These are phyloP conservation scores for Agrocybe praecox DNA, from an alignment of 768 basidiomycete species.

Conservation along the genomic window DNA sequence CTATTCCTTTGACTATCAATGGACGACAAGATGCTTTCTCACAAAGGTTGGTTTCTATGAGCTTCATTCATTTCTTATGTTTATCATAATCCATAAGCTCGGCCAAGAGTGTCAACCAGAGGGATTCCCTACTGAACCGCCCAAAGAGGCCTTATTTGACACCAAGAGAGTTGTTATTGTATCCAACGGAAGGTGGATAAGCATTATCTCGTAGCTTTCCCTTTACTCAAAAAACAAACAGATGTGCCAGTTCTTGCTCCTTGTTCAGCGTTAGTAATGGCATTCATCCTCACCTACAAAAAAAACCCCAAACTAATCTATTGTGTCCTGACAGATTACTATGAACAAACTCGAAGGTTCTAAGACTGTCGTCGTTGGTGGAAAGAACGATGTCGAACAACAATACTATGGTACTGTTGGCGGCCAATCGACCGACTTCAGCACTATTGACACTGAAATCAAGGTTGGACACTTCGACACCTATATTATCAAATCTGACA, in stretches of 20 bases:
- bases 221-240: conserved; percentile 7
- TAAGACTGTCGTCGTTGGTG: conserved; percentile 57
- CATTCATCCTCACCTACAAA: conserved; percentile 3
- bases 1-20: conserved; percentile 46
- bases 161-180: conserved; percentile 54
- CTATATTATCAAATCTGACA: too few species aligned
- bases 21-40: conserved; percentile 52
- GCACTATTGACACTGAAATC: conserved; percentile 60
- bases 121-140: conserved; percentile 31
- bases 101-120: conserved; percentile 43
- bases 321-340: conserved; percentile 41
- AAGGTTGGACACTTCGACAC: conserved; percentile 44
- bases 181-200: conserved; percentile 52
- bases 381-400: conserved; percentile 48
- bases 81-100: conserved; percentile 26
- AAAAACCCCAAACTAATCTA: background rate
- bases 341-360: conserved; percentile 61
- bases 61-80: background rate
- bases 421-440: conserved; percentile 61
- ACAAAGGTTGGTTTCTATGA: conserved; percentile 32
- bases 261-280: conserved; percentile 44
- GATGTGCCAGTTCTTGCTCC: conserved; percentile 53
- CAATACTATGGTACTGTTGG: conserved; percentile 65
- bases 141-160: conserved; percentile 51
- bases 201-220: background rate